A percentile compares a stretch with the other conserved stretches of the same genome.
These are phyloP conservation scores for Porphyra umbilicalis DNA, from an alignment of 31 red algal genomes.

Conservation along the genomic window DNA sequence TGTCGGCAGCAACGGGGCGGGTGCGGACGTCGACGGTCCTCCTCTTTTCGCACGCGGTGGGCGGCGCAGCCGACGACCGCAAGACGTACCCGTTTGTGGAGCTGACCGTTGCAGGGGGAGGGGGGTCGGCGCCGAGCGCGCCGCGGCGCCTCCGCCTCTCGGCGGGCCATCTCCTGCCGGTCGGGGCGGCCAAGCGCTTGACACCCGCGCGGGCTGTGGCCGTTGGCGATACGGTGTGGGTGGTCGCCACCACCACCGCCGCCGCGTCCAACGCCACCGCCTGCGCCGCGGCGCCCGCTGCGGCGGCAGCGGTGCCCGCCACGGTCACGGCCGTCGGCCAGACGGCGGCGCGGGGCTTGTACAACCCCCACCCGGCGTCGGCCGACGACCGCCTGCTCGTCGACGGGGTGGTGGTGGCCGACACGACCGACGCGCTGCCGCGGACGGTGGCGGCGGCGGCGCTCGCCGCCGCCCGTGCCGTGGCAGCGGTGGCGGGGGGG, in stretches of 20 bases:
- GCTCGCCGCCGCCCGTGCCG: neutral
- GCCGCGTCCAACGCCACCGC: neutral
- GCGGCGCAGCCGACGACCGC: neutral
- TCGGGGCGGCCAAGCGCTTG: neutral
- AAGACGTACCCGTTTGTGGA: neutral
- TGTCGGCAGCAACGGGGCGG: neutral
- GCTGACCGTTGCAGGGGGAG: neutral
- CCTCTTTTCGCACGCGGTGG: neutral
- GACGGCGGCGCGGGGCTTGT: neutral
- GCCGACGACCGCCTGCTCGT: neutral
- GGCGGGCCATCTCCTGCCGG: neutral
- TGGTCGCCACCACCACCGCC: neutral
- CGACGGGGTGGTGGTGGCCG: neutral
- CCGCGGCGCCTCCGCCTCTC: neutral
- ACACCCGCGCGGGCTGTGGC: neutral
- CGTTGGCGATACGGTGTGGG: neutral
- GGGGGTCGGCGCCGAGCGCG: neutral
- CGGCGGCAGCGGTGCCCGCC: neutral
- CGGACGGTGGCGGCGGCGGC: neutral
- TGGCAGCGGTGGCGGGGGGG: neutral
- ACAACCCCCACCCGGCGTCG: neutral
- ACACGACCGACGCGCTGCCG: neutral
- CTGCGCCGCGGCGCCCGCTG: neutral
- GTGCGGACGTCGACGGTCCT: neutral
- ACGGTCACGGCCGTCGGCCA: neutral